These are phyloP conservation scores for Shiraia sp. DNA, from an alignment of 2,329 filamentous ascomycete species.

Conservation along the genomic window DNA sequence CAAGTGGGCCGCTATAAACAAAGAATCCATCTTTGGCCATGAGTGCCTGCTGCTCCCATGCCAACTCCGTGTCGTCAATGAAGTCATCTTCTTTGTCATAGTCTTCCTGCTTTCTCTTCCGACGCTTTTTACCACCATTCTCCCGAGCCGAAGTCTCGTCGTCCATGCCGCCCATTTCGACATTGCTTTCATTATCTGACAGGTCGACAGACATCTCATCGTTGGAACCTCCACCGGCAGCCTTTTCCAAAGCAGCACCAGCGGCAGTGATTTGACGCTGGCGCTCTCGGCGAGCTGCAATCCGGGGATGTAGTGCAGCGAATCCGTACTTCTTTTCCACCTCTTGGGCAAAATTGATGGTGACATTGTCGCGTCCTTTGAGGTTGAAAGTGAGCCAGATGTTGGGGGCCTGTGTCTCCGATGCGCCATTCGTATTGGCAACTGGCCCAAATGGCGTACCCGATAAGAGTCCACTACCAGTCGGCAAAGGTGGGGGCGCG, in stretches of 20 bases:
- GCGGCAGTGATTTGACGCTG: constrained; percentile 87
- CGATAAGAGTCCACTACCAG: constrained; percentile 66
- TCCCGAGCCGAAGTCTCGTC: constrained; percentile 46
- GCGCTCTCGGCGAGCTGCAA: constrained; percentile 85
- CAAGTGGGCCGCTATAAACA: constrained; percentile 90
- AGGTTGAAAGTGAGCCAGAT: constrained; percentile 85
- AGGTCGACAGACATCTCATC: constrained; percentile 85
- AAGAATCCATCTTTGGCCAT: constrained; percentile 97
- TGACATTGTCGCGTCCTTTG: constrained; percentile 80
- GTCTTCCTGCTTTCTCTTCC: constrained; percentile 72
- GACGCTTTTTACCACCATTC: constrained; percentile 70
- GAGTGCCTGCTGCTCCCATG: constrained; percentile 94
- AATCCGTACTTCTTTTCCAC: constrained; percentile 94
- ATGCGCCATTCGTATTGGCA: constrained; percentile 49
- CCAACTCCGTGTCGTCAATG: constrained; percentile 87
- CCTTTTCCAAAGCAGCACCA: constrained; percentile 80
- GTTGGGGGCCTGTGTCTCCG: constrained; percentile 60
- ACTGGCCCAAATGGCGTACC: constrained; percentile 63
- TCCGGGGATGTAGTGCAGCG: constrained; percentile 86
- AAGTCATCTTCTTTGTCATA: constrained; percentile 71
- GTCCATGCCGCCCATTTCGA: constrained; percentile 77
- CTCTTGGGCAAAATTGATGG: constrained; percentile 92
- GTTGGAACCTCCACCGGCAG: constrained; percentile 67
- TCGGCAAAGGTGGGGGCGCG: constrained; percentile 59
- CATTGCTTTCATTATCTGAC: constrained; percentile 75